Base-by-base conservation (phyloP, 108 stramenopile species). In the Cyclotella baltica region DNA sequence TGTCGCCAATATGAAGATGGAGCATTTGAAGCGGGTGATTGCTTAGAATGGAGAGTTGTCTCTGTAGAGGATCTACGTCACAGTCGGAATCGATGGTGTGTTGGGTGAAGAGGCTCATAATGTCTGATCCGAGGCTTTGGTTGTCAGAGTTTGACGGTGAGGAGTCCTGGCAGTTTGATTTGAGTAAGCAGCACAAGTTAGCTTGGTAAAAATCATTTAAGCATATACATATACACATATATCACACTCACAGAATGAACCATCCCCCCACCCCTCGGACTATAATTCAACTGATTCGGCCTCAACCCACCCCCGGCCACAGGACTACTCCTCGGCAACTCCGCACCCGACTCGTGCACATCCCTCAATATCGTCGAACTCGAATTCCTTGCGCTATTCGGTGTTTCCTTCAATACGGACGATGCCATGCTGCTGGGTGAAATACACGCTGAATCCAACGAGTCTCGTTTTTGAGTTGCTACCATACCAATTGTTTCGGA, bases 321-420 rank as follows among this genome's bases (percentile, higher is more conserved):
- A 51, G 78, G 66, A 36, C 63, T 64, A 46, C 65, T 65, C 19
- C 43, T 25, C 9, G 56, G 72, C 25, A 73, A 23, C 22, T 67
- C 43, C 25, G 82, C 82, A 43, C 82, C 82, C 23, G 82, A 83
- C 37, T 75, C 65, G 52, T 83, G 82, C 0, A 83, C 76, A 19
- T 64, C 72, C 36, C 71, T 57, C 36, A 83, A 71, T 61, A 83
- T 77, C 20, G 70, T 83, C 28, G 82, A 83, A 16, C 76, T 77
- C 20, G 75, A 72, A 31, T 71, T 83, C 10, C 82, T 52, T n/a
- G 82, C 82, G 55, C 76, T 77, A 15, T 83, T 83, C 8, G 82
- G 82, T 19, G 82, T 83, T 59, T 72, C 82, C 36, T 58, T 76
- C 27, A 70, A 55, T 51, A 65, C 30, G 4, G 51, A 68, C 1